phyloP scores from a whole-genome alignment of 148 eudicot genomes.

The Diospyros kaki region DNA sequence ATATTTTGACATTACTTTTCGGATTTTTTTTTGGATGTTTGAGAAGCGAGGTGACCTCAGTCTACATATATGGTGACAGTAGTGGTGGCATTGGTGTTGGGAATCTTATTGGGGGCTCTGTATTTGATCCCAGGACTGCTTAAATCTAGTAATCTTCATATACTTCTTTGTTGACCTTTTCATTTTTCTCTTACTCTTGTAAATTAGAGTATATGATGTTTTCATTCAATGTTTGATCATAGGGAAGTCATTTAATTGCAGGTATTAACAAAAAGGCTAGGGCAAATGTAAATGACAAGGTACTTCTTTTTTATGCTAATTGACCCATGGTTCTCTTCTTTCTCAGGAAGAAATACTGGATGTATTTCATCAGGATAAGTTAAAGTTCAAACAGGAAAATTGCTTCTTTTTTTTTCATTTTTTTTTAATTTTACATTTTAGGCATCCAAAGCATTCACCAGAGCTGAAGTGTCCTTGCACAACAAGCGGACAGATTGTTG shows the following conservation, averaged over 20 bases:
- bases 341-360: too few species aligned
- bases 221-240: constrained; percentile 4
- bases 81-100: constrained; percentile 32
- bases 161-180: not conserved
- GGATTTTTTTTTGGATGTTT: too few species aligned
- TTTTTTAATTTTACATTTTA: constrained; percentile 13
- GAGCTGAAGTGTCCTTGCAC: constrained; percentile 73
- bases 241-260: constrained; percentile 23
- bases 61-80: constrained; percentile 31
- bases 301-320: not conserved
- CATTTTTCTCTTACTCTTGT: not conserved
- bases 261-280: constrained; percentile 28
- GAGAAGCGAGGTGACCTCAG: constrained; percentile 14
- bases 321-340: not conserved
- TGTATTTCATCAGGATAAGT: too few species aligned
- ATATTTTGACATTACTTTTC: too few species aligned
- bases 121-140: constrained; percentile 44
- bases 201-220: not conserved
- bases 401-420: not conserved
- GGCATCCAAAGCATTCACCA: constrained; percentile 54
- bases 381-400: too few species aligned
- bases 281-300: constrained; percentile 23
- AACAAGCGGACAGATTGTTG: constrained; percentile 90
- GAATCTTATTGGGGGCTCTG: constrained; percentile 36
- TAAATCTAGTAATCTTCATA: constrained; percentile 44